phyloP scores from a whole-genome alignment of 1,284 basidiomycete species.

The Malassezia nana region DNA sequence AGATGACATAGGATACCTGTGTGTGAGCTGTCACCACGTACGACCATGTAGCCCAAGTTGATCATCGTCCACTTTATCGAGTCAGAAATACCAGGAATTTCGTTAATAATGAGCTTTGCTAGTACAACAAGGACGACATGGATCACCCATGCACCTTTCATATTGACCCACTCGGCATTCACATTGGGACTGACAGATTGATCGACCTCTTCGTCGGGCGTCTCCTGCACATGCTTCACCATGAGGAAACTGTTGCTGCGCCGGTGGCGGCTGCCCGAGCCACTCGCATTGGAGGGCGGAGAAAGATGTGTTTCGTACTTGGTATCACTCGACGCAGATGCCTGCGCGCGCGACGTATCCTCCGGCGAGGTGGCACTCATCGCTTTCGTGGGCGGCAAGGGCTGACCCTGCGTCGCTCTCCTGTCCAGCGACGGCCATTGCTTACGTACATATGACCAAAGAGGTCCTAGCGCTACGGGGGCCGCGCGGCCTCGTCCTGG shows the following conservation, averaged over 20 bases:
- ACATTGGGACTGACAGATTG: constrained; percentile 57
- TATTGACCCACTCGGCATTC: constrained; percentile 97
- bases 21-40: constrained; percentile 51
- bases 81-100: constrained; percentile 83
- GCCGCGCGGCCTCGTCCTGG: not conserved
- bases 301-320: not conserved
- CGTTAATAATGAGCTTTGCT: constrained; percentile 87
- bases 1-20: constrained; percentile 92
- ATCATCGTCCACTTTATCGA: constrained; percentile 92
- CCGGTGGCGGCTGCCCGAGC: constrained; percentile 45
- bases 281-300: not conserved
- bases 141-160: constrained; percentile 93
- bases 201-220: constrained; percentile 50
- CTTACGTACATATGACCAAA: not conserved
- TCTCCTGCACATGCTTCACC: constrained; percentile 50
- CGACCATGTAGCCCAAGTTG: constrained; percentile 81
- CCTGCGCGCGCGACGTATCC: not conserved
- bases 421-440: not conserved
- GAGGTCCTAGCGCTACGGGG: not conserved
- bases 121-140: constrained; percentile 83
- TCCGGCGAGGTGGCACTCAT: not conserved
- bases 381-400: not conserved
- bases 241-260: constrained; percentile 69
- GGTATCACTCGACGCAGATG: not conserved
- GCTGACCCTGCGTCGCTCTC: not conserved